phyloP scores from a whole-genome alignment of 768 basidiomycete species.

The Dentipellis fragilis region DNA sequence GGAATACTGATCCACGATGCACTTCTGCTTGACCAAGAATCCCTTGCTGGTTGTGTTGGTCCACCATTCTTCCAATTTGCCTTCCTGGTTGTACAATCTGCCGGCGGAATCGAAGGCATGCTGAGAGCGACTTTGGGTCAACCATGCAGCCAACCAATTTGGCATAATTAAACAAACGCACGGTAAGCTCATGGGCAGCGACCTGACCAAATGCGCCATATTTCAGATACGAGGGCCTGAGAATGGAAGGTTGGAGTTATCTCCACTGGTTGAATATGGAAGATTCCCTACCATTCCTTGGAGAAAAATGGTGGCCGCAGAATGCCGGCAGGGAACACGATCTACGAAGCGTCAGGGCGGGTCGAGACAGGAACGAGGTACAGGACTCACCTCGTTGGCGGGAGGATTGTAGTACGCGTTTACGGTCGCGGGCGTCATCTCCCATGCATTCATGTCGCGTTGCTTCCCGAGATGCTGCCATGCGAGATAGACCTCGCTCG shows the following conservation, averaged over 20 bases:
- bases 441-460: conserved; percentile 70
- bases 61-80: conserved; percentile 90
- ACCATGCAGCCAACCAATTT: too few species aligned
- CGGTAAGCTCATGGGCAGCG: conserved; percentile 86
- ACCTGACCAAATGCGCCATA: conserved; percentile 93
- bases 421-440: conserved; percentile 80
- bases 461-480: conserved; percentile 70
- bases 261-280: not conserved
- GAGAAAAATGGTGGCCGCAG: conserved; percentile 89
- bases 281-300: conserved; percentile 48
- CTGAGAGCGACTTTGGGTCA: conserved; percentile 24
- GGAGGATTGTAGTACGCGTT: conserved; percentile 87
- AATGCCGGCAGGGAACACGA: conserved; percentile 95
- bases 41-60: conserved; percentile 75
- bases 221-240: conserved; percentile 78
- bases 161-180: conserved; percentile 18
- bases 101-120: conserved; percentile 90
- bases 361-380: not conserved
- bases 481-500: conserved; percentile 48
- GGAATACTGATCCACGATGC: conserved; percentile 90
- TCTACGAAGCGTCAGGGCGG: conserved; percentile 34
- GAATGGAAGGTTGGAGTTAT: conserved; percentile 2
- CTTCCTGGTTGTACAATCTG: conserved; percentile 81
- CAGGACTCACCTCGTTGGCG: conserved; percentile 60
- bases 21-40: conserved; percentile 75